Percentiles rank a stretch among this genome's conserved stretches.
phyloP scores from a whole-genome alignment of 495 filamentous ascomycete genomes.

The Talaromyces trachyspermus region DNA sequence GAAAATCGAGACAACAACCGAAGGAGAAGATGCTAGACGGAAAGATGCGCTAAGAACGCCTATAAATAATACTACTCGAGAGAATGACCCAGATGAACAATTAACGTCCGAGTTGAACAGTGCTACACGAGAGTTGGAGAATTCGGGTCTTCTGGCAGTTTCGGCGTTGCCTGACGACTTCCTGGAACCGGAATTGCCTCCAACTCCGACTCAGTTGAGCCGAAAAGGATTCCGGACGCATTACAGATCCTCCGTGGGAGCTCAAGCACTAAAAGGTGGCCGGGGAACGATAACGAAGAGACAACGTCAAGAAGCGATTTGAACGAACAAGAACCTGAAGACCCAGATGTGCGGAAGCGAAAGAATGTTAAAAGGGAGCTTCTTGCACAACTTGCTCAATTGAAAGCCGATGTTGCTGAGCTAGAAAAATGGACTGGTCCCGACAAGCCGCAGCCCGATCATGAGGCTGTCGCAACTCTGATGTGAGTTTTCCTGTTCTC shows the following conservation, averaged over 20 bases:
- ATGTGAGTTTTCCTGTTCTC: slow-evolving; percentile 18
- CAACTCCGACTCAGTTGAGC: slow-evolving; percentile 57
- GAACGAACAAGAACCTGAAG: neutral
- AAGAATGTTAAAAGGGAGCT: slow-evolving; percentile 23
- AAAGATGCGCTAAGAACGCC: slow-evolving; percentile 2
- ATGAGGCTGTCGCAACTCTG: slow-evolving; percentile 21
- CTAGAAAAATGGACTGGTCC: slow-evolving; percentile 30
- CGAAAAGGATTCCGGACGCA: slow-evolving; percentile 38
- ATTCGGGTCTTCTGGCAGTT: slow-evolving; percentile 14
- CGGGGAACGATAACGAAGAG: no score
- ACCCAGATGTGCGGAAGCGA: slow-evolving; percentile 21
- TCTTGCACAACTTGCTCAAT: slow-evolving; percentile 21
- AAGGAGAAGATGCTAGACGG: slow-evolving; percentile 7
- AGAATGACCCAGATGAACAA: slow-evolving; percentile 32
- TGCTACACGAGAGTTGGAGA: slow-evolving; percentile 20
- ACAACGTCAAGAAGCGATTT: slow-evolving; percentile 1
- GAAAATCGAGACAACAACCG: slow-evolving; percentile 31
- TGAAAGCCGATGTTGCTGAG: slow-evolving; percentile 31
- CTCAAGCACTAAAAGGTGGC: no score
- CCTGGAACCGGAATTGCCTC: slow-evolving; percentile 62
- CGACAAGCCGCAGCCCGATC: slow-evolving; percentile 16
- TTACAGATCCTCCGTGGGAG: no score
- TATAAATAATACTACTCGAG: neutral
- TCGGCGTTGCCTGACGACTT: slow-evolving; percentile 31
- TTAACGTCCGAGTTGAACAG: slow-evolving; percentile 33